Conservation (phyloP, 768 basidiomycete species). For the Mycena crocata region DNA sequence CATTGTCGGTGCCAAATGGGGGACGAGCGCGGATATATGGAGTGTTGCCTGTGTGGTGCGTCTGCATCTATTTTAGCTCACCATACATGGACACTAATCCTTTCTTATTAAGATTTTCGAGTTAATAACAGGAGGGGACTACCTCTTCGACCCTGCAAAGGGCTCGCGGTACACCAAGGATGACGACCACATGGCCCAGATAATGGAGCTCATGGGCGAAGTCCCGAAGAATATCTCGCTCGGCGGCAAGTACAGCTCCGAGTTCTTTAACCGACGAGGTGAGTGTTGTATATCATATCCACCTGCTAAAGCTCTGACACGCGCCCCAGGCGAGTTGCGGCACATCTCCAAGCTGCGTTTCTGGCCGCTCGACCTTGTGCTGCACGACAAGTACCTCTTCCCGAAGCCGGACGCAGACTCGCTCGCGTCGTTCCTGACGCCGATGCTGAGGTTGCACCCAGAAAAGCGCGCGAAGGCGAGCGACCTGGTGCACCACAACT, state of each 20-base stretch:
- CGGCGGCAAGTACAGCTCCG: slow-evolving; percentile 91
- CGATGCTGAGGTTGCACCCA: slow-evolving; percentile 91
- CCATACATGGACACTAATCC: neutral
- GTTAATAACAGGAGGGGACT: slow-evolving; percentile 95
- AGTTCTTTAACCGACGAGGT: slow-evolving; percentile 98
- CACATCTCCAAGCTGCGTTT: slow-evolving; percentile 95
- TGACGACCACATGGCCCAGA: slow-evolving; percentile 97
- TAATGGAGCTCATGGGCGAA: slow-evolving; percentile 95
- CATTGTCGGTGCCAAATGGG: slow-evolving; percentile 96
- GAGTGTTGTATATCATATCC: slow-evolving; percentile 33
- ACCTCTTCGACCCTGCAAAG: slow-evolving; percentile 96
- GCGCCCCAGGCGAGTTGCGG: slow-evolving; percentile 75
- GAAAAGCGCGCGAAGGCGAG: slow-evolving; percentile 89
- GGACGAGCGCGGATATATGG: slow-evolving; percentile 96
- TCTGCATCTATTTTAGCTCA: slow-evolving; percentile 28
- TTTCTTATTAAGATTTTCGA: slow-evolving; percentile 97
- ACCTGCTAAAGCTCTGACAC: neutral
- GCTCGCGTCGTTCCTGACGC: slow-evolving; percentile 83
- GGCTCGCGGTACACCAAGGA: slow-evolving; percentile 96
- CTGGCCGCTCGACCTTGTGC: slow-evolving; percentile 86
- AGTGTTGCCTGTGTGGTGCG: slow-evolving; percentile 93
- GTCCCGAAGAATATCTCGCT: slow-evolving; percentile 87
- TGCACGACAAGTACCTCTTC: slow-evolving; percentile 97
- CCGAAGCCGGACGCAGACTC: slow-evolving; percentile 83
- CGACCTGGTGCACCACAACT: slow-evolving; percentile 88